Evolutionary conservation across 108 stramenopile genomes (phyloP).

Genomic region (Pseudonitzschia multiseries): DNA sequence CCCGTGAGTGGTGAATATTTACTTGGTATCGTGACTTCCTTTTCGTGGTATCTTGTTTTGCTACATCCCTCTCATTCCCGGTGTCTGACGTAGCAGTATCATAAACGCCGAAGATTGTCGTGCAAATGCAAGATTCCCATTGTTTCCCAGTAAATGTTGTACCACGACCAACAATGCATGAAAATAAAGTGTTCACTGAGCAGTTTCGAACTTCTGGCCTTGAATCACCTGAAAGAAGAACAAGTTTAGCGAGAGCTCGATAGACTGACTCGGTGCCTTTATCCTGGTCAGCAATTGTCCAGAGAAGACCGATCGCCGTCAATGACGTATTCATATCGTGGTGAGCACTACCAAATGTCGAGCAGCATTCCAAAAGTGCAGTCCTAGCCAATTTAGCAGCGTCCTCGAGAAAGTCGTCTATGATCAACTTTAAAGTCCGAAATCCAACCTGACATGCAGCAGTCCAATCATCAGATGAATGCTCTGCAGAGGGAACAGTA

Average conservation of each 20-base stretch:
- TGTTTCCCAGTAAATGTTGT: conserved; percentile 60
- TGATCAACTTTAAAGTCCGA: conserved; percentile 84
- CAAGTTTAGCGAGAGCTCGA: conserved; percentile 70
- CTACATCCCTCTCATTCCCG: background rate
- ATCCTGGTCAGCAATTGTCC: conserved; percentile 87
- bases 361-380: conserved; percentile 80
- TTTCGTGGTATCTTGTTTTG: background rate
- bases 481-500: conserved; percentile 34
- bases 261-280: conserved; percentile 62
- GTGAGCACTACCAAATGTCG: conserved; percentile 76
- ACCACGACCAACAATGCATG: conserved; percentile 88
- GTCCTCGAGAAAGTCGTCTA: conserved; percentile 87
- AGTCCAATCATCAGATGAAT: conserved; percentile 64
- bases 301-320: conserved; percentile 87
- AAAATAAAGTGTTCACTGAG: conserved; percentile 90
- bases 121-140: conserved; percentile 77
- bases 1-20: conserved; percentile 80
- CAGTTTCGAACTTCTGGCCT: conserved; percentile 87
- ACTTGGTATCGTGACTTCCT: conserved; percentile 63
- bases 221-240: conserved; percentile 57
- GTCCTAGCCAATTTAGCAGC: conserved; percentile 43
- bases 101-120: conserved; percentile 69
- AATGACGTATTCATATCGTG: conserved; percentile 92
- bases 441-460: conserved; percentile 74
- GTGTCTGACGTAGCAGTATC: conserved; percentile 32